Evolutionary conservation across 1,139 yeast species (phyloP), one percentile per base, ranked within the genome.

Genomic region (Lodderomyces metapsilosis): DNA sequence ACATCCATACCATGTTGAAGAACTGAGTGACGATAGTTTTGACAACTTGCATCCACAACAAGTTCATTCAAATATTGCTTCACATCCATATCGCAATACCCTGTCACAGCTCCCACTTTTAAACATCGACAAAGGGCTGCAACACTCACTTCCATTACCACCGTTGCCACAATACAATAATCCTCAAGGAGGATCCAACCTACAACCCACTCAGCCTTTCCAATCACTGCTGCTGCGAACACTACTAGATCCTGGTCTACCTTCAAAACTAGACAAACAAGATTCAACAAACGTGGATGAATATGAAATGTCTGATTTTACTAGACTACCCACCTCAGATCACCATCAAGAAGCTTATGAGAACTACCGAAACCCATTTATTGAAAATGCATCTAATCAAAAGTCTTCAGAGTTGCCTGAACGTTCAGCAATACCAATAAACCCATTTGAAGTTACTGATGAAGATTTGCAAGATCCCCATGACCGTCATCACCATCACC

Each of bases 371-470:
- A 37, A 44, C 25, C 49, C 49, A 12, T 45, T 45, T 32, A 17
- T 35, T 23, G 50, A 45, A 25, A 23, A 34, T 24, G 13, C 31
- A 20, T 20, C 33, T n/a, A n/a, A 34, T 34, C 44, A 43, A 16
- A 13, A 11, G 31, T 8, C 35, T 10, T 10, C 24, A 4, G 24
- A 18, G 5, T 32, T 24, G n/a, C 30, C 30, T 18, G 47, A 46
- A 20, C 17, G 34, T 17, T 24, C 40, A n/a, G 40, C 43, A 22
- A 48, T 45, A 5, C 27, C 41, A n/a, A 39, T 36, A 3, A 43
- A 48, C 34, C 51, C 49, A 3, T 48, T 48, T 34, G 36, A 36
- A 15, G 41, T 36, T 34, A 23, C 37, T 15, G 39, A 38, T 24
- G 12, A 27, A 10, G 15, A 34, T 8, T 9, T 31, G 11, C 20